Evolutionary conservation across 2,329 filamentous ascomycete species (phyloP).

Genomic region (Aspergillus tubingensis): DNA sequence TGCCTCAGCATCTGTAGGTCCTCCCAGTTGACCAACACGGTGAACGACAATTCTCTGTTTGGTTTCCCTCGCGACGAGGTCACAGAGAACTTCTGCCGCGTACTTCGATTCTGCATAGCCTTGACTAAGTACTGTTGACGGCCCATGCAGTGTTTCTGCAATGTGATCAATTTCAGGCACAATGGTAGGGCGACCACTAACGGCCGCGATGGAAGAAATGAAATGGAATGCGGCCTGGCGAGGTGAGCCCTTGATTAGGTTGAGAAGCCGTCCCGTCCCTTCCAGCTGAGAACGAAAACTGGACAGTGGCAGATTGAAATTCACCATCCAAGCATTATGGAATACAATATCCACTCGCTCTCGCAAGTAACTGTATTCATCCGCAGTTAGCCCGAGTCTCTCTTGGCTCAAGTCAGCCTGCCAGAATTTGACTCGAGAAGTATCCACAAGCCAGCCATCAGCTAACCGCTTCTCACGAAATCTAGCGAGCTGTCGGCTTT

Average conservation of each 20-base stretch:
- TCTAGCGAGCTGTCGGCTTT: neutral
- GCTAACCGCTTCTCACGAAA: neutral
- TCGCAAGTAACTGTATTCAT: neutral
- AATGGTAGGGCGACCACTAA: neutral
- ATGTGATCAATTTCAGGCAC: neutral
- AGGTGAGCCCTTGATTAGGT: neutral
- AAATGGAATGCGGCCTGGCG: neutral
- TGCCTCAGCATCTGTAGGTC: neutral
- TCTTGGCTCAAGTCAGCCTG: neutral
- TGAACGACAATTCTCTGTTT: neutral
- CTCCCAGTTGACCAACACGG: slow-evolving; percentile 10
- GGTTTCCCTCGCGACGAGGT: neutral
- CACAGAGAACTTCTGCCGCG: neutral
- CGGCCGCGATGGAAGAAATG: slow-evolving; percentile 6
- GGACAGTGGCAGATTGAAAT: neutral
- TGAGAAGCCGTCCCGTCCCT: neutral
- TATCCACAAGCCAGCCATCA: neutral
- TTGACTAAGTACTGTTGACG: neutral
- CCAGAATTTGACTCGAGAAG: neutral
- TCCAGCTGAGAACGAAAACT: neutral
- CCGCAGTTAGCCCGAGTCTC: neutral
- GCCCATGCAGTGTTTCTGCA: slow-evolving; percentile 5
- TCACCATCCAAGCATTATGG: neutral
- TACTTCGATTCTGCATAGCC: slow-evolving; percentile 12
- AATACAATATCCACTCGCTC: neutral